These are phyloP conservation scores for Entophlyctis luteolus DNA, from an alignment of 192 early-diverging fungal species.

Conservation along the genomic window DNA sequence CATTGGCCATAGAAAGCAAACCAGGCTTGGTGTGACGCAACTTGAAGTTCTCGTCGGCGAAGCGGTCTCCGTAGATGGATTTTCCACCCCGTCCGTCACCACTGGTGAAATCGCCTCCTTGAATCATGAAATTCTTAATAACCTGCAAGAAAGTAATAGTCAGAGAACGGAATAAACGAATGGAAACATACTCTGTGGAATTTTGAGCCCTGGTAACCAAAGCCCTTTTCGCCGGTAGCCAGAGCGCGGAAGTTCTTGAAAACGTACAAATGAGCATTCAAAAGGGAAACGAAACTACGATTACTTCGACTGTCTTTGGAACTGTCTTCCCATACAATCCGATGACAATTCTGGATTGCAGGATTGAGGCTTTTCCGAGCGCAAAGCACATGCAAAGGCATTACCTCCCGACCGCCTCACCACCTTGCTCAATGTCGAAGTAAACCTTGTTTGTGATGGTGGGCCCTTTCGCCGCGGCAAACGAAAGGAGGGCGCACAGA, in stretches of 20 bases:
- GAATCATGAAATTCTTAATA: conserved; percentile 72
- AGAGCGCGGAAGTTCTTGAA: conserved; percentile 87
- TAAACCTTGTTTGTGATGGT: conserved; percentile 50
- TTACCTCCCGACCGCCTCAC: conserved; percentile 41
- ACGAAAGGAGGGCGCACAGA: conserved; percentile 26
- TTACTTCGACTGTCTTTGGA: conserved; percentile 66
- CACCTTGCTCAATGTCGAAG: conserved; percentile 50
- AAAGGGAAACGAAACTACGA: conserved; percentile 66
- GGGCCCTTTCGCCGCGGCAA: conserved; percentile 48
- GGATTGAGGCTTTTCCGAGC: background rate
- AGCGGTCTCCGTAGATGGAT: conserved; percentile 78
- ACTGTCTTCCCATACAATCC: conserved; percentile 53
- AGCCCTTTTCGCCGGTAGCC: conserved; percentile 65
- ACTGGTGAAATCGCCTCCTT: conserved; percentile 76
- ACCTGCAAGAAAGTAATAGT: conserved; percentile 14
- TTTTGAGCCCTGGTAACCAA: conserved; percentile 82
- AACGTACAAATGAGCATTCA: conserved; percentile 24
- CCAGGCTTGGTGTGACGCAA: conserved; percentile 67
- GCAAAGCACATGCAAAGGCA: background rate
- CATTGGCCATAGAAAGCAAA: conserved; percentile 73
- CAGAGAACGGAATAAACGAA: conserved; percentile 14
- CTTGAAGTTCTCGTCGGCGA: conserved; percentile 94
- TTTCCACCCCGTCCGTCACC: conserved; percentile 74
- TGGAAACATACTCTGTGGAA: conserved; percentile 62
- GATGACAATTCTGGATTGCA: conserved; percentile 34